A percentile compares a stretch with the other conserved stretches of the same genome.
Conservation (phyloP, 257 asterid genomes). For the Capsicum pubescens region DNA sequence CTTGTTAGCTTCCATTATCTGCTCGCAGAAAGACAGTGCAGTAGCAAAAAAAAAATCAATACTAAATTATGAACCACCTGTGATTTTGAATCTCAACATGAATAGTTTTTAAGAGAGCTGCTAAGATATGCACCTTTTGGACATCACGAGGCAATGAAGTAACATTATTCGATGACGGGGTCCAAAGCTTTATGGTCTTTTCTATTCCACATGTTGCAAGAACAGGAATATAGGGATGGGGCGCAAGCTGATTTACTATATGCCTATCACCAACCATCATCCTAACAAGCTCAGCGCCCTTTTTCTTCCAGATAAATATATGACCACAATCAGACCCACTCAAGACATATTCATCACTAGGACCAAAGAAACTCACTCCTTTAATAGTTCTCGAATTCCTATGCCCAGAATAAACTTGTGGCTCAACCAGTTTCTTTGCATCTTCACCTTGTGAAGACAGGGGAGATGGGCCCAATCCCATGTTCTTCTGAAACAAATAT, state of each 20-base stretch:
- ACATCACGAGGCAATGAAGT: conserved; percentile 62
- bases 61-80: not conserved
- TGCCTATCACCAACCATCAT: conserved; percentile 70
- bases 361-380: conserved; percentile 82
- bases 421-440: conserved; percentile 36
- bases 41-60: not conserved
- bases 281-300: conserved; percentile 62
- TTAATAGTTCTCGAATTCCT: conserved; percentile 68
- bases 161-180: conserved; percentile 58
- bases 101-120: not conserved
- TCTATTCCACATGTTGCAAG: conserved; percentile 83
- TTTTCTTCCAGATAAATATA: conserved; percentile 78
- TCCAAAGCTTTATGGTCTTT: conserved; percentile 72
- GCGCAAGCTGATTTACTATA: conserved; percentile 66
- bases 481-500: conserved; percentile 66
- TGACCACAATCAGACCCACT: conserved; percentile 89
- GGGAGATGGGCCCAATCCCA: conserved; percentile 68
- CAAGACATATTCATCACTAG: conserved; percentile 64
- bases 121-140: conserved; percentile 53
- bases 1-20: conserved; percentile 66
- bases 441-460: conserved; percentile 45
- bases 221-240: conserved; percentile 65
- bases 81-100: not conserved
- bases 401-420: conserved; percentile 64
- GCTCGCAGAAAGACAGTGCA: conserved; percentile 23